phyloP scores from a whole-genome alignment of 2,329 filamentous ascomycete genomes.

The Fusarium sp. region DNA sequence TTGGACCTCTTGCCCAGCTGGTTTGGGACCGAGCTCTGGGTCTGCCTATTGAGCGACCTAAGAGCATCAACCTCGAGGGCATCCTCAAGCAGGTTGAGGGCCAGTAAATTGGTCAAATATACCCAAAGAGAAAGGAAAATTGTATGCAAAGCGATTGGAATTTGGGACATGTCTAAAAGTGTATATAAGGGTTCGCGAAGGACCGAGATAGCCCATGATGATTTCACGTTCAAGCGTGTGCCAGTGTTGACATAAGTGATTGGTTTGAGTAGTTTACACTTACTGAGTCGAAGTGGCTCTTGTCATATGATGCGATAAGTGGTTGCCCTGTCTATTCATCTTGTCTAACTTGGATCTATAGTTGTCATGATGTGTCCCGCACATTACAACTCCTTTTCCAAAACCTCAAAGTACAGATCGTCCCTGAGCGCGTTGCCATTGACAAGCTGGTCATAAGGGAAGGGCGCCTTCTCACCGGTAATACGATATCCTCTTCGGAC shows the following conservation, averaged over 20 bases:
- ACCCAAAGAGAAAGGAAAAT: constrained; percentile 26
- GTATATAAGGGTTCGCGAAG: constrained; percentile 36
- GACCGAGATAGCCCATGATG: constrained; percentile 34
- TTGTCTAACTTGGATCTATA: neutral
- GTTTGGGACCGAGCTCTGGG: constrained; percentile 96
- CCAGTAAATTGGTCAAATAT: constrained; percentile 46
- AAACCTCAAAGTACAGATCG: constrained; percentile 57
- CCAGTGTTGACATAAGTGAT: neutral
- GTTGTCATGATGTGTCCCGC: neutral
- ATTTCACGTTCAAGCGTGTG: constrained; percentile 20
- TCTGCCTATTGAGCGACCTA: constrained; percentile 95
- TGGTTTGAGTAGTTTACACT: neutral
- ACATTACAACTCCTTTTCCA: constrained; percentile 53
- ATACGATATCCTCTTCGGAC: constrained; percentile 55
- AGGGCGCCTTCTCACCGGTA: constrained; percentile 55
- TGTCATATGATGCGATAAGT: neutral
- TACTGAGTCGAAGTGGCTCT: neutral
- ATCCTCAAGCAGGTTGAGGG: constrained; percentile 76
- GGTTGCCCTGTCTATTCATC: neutral
- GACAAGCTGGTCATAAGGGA: constrained; percentile 55
- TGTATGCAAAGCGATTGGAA: constrained; percentile 18
- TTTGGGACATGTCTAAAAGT: constrained; percentile 30
- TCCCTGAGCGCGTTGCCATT: constrained; percentile 54
- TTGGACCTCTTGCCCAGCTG: constrained; percentile 92
- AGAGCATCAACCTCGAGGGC: constrained; percentile 94